Base-by-base conservation (phyloP, 805 yeast genomes). In the Candida tallmaniae region DNA sequence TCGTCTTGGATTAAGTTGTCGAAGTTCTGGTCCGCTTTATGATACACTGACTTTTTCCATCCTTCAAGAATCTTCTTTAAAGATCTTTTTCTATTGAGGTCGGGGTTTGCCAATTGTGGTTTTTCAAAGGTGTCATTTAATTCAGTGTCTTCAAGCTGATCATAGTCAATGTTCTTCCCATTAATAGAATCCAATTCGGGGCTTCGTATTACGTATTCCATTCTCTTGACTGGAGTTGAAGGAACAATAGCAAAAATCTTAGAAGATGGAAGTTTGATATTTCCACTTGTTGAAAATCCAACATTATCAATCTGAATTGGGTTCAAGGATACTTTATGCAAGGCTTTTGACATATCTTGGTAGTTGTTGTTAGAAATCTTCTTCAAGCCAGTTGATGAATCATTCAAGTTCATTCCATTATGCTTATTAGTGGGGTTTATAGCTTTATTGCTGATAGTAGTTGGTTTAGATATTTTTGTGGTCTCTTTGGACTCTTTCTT, bases 171-270 rank as follows among this genome's bases (percentile, higher is more conserved):
- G 11, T 14, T 14, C 11, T 34, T 29, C 8, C 10, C 22, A 21
- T 29, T 23, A 8, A 17, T 18, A 6, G 19, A 16, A n/a, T n/a
- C n/a, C n/a, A n/a, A n/a, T 11, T 16, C 4, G 11, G 44, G 44
- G 14, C 12, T 38, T 30, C 38, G 35, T 31, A 56, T 38, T 10
- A 43, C 47, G 40, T 50, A 51, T 23, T 74, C 80, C 70, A 78
- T 70, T 42, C 74, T 78, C 50, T 73, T 80, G 6, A 76, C 77
- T 0, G 86, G 89, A 0, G 88, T 80, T 3, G 80, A 75, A 2
- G 89, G 87, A 5, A 76, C 56, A 10, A 83, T 66, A 22, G 49
- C 42, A 45, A 54, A 29, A 44, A 70, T 56, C 48, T 65, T 47
- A 50, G 78, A 50, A 41, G 70, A 51, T 24, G 78, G 85, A 51